A percentile compares a stretch with the other conserved stretches of the same genome.
Evolutionary conservation across 441 rosid species (phyloP).

Genomic region (Erodium texanum): DNA sequence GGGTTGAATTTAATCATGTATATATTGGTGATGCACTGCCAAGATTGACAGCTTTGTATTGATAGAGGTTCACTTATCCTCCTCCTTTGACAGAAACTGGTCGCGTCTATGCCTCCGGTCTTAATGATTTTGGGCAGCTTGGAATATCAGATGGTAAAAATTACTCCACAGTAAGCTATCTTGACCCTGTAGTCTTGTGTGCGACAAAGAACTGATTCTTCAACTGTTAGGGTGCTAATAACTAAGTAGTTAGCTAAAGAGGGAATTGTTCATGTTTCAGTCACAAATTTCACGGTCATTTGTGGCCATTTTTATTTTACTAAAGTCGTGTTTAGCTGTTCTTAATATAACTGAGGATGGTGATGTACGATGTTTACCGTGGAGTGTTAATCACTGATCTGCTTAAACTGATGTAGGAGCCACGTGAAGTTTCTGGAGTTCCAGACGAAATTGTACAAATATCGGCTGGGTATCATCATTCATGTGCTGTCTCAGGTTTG

Average conservation of each 20-base stretch:
- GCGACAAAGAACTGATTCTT: not conserved
- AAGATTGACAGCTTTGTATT: slow-evolving; percentile 12
- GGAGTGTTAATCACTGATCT: not conserved
- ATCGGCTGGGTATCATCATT: slow-evolving; percentile 84
- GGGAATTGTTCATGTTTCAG: no score
- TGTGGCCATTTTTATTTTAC: no score
- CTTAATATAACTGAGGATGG: no score
- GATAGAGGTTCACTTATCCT: slow-evolving; percentile 23
- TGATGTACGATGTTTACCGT: no score
- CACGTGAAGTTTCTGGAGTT: slow-evolving; percentile 58
- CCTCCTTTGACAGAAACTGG: slow-evolving; percentile 50
- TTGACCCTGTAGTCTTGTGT: slow-evolving; percentile 2
- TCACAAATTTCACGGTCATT: no score
- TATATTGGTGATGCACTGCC: slow-evolving; percentile 14
- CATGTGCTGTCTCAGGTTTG: slow-evolving; percentile 84
- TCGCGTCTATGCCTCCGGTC: slow-evolving; percentile 78
- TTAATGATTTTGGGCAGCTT: slow-evolving; percentile 88
- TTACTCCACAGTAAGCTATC: slow-evolving; percentile 46
- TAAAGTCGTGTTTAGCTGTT: no score
- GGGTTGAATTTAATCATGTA: not conserved
- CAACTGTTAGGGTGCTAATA: not conserved
- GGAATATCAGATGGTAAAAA: slow-evolving; percentile 36
- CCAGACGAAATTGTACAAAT: slow-evolving; percentile 51
- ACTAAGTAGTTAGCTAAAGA: no score
- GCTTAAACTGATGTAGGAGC: slow-evolving; percentile 42